A percentile compares a stretch with the other conserved stretches of the same genome.
phyloP scores from a whole-genome alignment of 441 rosid species.

The Bruguiera hainesii region DNA sequence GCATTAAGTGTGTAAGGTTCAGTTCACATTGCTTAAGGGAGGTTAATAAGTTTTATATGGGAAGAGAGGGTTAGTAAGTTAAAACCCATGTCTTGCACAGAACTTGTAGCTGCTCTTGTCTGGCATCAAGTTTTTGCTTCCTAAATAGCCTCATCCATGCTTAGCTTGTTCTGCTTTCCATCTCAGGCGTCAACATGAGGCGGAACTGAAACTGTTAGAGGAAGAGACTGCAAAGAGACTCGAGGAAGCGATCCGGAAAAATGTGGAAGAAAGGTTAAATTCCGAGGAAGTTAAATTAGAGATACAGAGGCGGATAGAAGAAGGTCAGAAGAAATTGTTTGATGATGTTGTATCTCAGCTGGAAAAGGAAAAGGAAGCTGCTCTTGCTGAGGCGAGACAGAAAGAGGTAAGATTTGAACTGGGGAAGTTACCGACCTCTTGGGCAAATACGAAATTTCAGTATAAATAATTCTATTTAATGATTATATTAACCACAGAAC shows the following conservation, averaged over 20 bases:
- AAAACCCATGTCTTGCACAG: no score
- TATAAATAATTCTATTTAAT: no score
- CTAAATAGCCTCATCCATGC: neutral
- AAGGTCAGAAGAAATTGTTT: constrained; percentile 54
- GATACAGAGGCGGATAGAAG: constrained; percentile 50
- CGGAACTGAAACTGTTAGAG: constrained; percentile 56
- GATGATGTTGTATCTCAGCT: constrained; percentile 59
- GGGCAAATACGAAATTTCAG: no score
- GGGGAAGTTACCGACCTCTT: no score
- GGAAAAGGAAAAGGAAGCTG: constrained; percentile 58
- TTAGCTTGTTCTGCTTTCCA: neutral
- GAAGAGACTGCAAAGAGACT: constrained; percentile 73
- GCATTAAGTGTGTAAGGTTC: no score
- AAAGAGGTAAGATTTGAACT: constrained; percentile 44
- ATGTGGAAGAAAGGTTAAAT: constrained; percentile 66
- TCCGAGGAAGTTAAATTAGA: constrained; percentile 53
- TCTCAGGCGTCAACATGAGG: constrained; percentile 57
- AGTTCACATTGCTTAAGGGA: no score
- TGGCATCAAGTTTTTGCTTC: neutral
- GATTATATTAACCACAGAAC: no score
- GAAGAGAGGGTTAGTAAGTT: no score
- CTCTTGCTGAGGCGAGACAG: constrained; percentile 59
- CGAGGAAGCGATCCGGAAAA: constrained; percentile 66
- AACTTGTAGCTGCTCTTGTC: no score
- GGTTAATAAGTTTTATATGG: no score